phyloP scores from a whole-genome alignment of 2,329 filamentous ascomycete genomes.

The Neofusicoccum sp. region DNA sequence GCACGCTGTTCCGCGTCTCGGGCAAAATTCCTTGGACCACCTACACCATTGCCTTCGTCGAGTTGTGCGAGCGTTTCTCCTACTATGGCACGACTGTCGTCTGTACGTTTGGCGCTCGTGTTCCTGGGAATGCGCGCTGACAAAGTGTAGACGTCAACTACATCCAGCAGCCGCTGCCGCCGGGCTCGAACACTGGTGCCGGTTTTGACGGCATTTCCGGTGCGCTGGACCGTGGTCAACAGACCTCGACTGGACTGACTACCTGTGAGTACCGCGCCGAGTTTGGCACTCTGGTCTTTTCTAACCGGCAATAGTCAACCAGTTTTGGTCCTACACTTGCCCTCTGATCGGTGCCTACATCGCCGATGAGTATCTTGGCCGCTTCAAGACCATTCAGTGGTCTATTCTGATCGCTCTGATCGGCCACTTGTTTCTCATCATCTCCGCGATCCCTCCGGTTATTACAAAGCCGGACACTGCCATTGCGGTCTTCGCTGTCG shows the following conservation, averaged over 20 bases:
- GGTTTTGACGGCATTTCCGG: constrained; percentile 36
- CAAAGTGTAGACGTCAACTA: constrained; percentile 42
- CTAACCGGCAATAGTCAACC: constrained; percentile 34
- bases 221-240: constrained; percentile 40
- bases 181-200: constrained; percentile 36
- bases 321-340: constrained; percentile 45
- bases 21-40: constrained; percentile 66
- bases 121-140: background rate
- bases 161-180: constrained; percentile 39
- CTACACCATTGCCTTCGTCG: constrained; percentile 72
- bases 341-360: constrained; percentile 58
- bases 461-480: constrained; percentile 44
- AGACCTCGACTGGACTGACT: constrained; percentile 39
- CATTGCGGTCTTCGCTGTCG: constrained; percentile 56
- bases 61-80: constrained; percentile 75
- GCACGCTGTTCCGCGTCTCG: constrained; percentile 64
- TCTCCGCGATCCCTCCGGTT: constrained; percentile 55
- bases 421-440: constrained; percentile 58
- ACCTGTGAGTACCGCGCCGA: constrained; percentile 29
- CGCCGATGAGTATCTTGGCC: constrained; percentile 61
- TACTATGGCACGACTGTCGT: constrained; percentile 74
- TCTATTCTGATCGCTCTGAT: constrained; percentile 51
- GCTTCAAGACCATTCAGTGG: constrained; percentile 63
- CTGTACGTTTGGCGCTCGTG: constrained; percentile 51
- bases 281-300: background rate